Base-by-base conservation (phyloP, 345 rosid genomes). In the Eucalyptus cloeziana region DNA sequence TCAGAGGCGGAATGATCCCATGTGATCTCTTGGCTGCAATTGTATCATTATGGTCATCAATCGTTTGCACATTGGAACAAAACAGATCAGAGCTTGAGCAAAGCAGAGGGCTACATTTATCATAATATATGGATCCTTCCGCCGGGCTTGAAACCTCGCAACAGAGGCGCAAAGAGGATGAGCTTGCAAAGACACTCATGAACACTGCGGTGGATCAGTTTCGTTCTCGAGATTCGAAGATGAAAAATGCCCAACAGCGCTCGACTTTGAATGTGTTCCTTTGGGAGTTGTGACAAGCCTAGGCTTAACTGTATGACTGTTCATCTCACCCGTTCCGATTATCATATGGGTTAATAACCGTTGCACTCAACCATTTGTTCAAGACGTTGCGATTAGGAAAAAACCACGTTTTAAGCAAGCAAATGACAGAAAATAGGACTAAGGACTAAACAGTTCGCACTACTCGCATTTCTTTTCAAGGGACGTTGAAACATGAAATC, bases 1-100 rank as follows among this genome's bases (percentile, higher is more conserved):
- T 92, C 93, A 17, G 95, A 93, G 86, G 91, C 86, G 54, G 95
- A 95, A 43, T 96, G 90, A 91, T 13, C 31, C 40, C 27, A 76
- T 21, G 47, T 40, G 64, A 86, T 86, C 25, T 19, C 51, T 86
- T 31, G 33, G 64, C 64, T 86, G 87, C 47, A 86, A 31, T 43
- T 19, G 45, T 16, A 16, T 86, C 44, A 6, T 25, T 51, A 50
- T 19, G 81, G 45, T 19, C 83, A 40, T 76, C 47, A 40, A 21
- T 76, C 47, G 47, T 47, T 76, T 40, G 30, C 83, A 40, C 47
- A 3, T 40, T 21, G 27, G 47, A 21, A 40, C 7, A 21, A 40
- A 37, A 76, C 25, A 76, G 15, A 37, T 76, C 47, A 40, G 37
- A 64, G 80, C 5, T 13, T 8, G 44, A 33, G 80, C 80, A 69